Conservation (phyloP, 2,329 filamentous ascomycete species). For the Zymoseptoria ardabiliae region DNA sequence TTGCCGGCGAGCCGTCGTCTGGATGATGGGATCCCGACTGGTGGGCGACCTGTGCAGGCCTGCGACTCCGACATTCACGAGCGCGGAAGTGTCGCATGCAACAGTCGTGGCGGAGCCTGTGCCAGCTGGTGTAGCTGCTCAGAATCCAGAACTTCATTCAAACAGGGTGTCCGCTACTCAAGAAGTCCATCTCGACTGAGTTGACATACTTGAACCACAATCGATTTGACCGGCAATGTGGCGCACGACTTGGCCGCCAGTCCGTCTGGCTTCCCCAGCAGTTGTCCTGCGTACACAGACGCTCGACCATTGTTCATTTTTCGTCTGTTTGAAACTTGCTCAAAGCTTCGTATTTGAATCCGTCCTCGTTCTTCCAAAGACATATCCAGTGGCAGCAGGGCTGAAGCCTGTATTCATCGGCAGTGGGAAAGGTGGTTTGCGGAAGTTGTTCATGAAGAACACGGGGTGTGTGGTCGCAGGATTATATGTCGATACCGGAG, state of each 20-base stretch:
- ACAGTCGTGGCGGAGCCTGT: background rate
- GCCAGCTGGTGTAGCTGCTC: background rate
- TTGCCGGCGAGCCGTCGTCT: conserved; percentile 7
- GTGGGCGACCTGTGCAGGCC: conserved; percentile 2
- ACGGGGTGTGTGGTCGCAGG: conserved; percentile 62
- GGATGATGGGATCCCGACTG: conserved; percentile 9
- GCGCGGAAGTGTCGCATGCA: background rate
- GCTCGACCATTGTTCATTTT: background rate
- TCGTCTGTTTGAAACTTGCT: background rate
- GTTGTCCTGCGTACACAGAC: background rate
- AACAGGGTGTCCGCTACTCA: background rate
- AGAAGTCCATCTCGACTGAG: background rate
- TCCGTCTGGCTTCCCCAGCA: background rate
- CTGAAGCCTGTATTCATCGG: conserved; percentile 33
- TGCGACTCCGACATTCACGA: background rate
- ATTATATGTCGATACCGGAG: conserved; percentile 36
- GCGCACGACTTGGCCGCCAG: background rate
- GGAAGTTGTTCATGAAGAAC: conserved; percentile 63
- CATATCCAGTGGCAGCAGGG: conserved; percentile 41
- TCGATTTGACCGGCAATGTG: background rate
- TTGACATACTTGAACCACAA: background rate
- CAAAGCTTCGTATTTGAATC: conserved; percentile 21
- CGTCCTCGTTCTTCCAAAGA: conserved; percentile 20
- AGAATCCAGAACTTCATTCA: background rate
- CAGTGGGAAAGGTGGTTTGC: conserved; percentile 46